Evolutionary conservation across 768 basidiomycete genomes (phyloP).

Genomic region (Psilocybe tampanensis): DNA sequence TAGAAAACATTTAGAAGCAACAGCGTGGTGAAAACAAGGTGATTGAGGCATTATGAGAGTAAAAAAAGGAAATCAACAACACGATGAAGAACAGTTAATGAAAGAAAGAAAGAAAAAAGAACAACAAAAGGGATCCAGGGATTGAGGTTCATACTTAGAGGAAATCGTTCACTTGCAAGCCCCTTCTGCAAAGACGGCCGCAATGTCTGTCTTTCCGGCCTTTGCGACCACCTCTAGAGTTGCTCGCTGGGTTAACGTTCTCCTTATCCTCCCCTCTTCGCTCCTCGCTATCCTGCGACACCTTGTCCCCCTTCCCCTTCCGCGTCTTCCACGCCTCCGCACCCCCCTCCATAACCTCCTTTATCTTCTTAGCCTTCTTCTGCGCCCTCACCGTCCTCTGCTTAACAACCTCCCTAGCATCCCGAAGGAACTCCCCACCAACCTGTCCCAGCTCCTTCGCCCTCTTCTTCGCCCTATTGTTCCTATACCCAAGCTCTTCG

Average conservation of each 20-base stretch:
- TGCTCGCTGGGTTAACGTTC: constrained; percentile 1
- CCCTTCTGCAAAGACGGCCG: not conserved
- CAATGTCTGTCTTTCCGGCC: not conserved
- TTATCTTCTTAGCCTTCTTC: constrained; percentile 43
- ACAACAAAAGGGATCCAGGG: too few species aligned
- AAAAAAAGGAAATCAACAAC: not conserved
- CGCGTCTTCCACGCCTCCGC: constrained; percentile 26
- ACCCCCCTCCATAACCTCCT: constrained; percentile 36
- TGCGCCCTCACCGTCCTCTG: constrained; percentile 45
- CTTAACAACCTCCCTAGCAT: constrained; percentile 43
- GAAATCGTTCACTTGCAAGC: constrained; percentile 6
- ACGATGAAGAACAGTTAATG: not conserved
- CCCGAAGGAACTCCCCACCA: constrained; percentile 47
- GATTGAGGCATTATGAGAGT: not conserved
- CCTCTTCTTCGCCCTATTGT: constrained; percentile 52
- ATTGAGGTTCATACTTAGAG: not conserved
- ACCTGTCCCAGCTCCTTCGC: constrained; percentile 55
- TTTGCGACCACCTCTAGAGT: constrained; percentile 2
- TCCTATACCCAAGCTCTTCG: constrained; percentile 48
- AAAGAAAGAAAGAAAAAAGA: too few species aligned
- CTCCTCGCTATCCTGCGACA: not conserved
- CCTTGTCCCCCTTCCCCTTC: not conserved
- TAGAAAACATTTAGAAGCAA: not conserved
- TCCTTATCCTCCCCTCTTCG: constrained; percentile 9
- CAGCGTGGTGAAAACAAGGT: not conserved